A percentile compares a stretch with the other conserved stretches of the same genome.
Conservation (phyloP, 139 green algal genomes). For the Picochlorum sp. region DNA sequence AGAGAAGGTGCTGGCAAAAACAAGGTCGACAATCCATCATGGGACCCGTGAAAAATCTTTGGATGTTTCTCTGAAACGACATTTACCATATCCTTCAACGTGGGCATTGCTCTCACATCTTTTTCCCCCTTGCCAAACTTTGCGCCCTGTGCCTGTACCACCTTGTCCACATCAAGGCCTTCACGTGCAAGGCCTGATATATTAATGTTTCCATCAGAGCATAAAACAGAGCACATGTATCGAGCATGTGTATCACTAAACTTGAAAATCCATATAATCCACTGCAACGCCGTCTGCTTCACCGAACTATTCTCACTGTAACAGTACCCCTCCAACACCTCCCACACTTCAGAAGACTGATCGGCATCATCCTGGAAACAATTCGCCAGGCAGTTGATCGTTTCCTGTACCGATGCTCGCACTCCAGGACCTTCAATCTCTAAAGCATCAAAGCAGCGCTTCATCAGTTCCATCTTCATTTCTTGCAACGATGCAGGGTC, state of each 20-base stretch:
- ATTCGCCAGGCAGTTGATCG: slow-evolving; percentile 34
- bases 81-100: too few species aligned
- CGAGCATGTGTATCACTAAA: slow-evolving; percentile 49
- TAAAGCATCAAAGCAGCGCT: slow-evolving; percentile 48
- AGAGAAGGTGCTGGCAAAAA: too few species aligned
- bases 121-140: too few species aligned
- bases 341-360: not conserved
- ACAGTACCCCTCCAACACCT: not conserved
- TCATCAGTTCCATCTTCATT: slow-evolving; percentile 38
- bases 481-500: slow-evolving; percentile 38
- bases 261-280: slow-evolving; percentile 65
- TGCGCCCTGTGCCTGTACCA: not conserved
- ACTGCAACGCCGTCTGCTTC: slow-evolving; percentile 67
- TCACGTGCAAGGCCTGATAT: not conserved
- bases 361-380: slow-evolving; percentile 37
- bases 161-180: slow-evolving; percentile 3
- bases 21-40: too few species aligned
- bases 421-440: slow-evolving; percentile 49
- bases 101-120: too few species aligned
- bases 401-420: slow-evolving; percentile 60
- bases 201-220: slow-evolving; percentile 40
- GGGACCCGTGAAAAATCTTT: too few species aligned
- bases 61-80: too few species aligned
- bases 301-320: slow-evolving; percentile 10
- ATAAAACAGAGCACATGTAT: slow-evolving; percentile 47